These are phyloP conservation scores for Hyparrhenia diplandra DNA, from an alignment of 176 grass and related monocot genomes.

Conservation along the genomic window DNA sequence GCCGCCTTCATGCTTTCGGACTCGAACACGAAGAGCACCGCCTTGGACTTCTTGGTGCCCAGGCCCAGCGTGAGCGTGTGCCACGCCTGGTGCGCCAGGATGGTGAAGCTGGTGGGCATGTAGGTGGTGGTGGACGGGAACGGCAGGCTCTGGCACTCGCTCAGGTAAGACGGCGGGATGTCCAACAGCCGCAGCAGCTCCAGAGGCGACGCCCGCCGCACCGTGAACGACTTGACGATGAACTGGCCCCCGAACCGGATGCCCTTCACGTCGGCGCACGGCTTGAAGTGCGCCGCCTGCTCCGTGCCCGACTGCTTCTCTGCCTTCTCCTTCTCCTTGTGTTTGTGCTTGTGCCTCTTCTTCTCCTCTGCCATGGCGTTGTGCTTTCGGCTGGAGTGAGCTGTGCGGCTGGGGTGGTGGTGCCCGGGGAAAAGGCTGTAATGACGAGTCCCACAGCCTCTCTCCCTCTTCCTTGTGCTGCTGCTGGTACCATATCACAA, in stretches of 20 bases:
- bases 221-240: constrained; percentile 95
- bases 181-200: constrained; percentile 90
- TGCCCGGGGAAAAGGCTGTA: constrained; percentile 36
- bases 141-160: constrained; percentile 82
- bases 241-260: constrained; percentile 90
- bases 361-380: constrained; percentile 53
- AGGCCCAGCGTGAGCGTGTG: constrained; percentile 93
- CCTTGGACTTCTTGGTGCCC: constrained; percentile 97
- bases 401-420: constrained; percentile 28
- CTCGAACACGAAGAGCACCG: constrained; percentile 88
- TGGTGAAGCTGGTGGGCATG: constrained; percentile 96
- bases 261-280: constrained; percentile 80
- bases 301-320: constrained; percentile 25
- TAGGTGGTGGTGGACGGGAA: constrained; percentile 84
- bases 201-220: constrained; percentile 82
- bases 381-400: constrained; percentile 34
- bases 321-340: constrained; percentile 9
- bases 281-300: constrained; percentile 72
- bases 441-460: constrained; percentile 32
- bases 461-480: background rate
- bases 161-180: constrained; percentile 86
- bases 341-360: constrained; percentile 44
- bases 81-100: constrained; percentile 97
- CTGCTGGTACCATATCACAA: constrained; percentile 41
- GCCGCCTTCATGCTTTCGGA: constrained; percentile 81